Conservation (phyloP, 2,329 filamentous ascomycete genomes). For the Aureobasidium sp. region DNA sequence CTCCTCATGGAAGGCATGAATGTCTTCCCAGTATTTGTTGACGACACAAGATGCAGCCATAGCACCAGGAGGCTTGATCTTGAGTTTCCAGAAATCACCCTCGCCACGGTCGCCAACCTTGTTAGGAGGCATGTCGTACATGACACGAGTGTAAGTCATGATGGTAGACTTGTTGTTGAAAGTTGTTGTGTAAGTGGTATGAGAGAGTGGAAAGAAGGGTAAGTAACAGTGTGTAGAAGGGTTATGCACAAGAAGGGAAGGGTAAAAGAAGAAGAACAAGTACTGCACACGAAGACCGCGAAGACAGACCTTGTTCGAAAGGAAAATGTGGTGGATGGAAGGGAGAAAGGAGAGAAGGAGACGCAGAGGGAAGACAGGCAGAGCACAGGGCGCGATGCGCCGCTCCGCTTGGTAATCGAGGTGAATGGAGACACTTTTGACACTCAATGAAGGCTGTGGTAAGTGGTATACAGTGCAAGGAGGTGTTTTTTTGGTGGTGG, state of each 20-base stretch:
- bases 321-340: background rate
- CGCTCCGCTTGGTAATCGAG: background rate
- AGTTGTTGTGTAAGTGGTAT: background rate
- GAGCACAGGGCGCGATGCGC: background rate
- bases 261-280: background rate
- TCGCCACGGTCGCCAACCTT: background rate
- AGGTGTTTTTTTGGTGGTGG: background rate
- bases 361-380: background rate
- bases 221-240: background rate
- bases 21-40: background rate
- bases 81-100: no score
- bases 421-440: background rate
- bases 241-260: background rate
- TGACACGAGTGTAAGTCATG: background rate
- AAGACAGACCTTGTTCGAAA: background rate
- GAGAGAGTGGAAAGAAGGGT: background rate
- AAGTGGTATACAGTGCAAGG: background rate
- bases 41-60: background rate
- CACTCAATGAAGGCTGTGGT: background rate
- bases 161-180: background rate
- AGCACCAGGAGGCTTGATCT: background rate
- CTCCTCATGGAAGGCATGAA: background rate
- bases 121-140: background rate
- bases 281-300: background rate
- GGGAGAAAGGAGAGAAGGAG: background rate